Percentiles rank a stretch among this genome's conserved stretches.
phyloP scores from a whole-genome alignment of 1,284 basidiomycete genomes.

The Leccinum insigne region DNA sequence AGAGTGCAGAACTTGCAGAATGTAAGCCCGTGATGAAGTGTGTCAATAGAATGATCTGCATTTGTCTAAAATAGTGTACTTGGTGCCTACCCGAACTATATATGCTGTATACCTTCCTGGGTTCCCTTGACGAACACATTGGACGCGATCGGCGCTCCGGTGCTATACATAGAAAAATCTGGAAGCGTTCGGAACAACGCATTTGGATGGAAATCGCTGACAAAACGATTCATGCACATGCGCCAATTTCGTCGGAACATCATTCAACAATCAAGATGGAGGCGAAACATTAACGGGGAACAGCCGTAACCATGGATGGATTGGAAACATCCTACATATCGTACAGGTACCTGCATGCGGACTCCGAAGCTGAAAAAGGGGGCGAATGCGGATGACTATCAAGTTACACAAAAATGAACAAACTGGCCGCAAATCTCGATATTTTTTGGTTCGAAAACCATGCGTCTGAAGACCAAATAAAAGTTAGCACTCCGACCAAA shows the following conservation, averaged over 20 bases:
- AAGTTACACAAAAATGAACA: not conserved
- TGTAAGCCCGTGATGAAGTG: constrained; percentile 4
- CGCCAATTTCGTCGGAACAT: not conserved
- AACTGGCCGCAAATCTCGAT: not conserved
- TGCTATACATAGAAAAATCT: not conserved
- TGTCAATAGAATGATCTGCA: not conserved
- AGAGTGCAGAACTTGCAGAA: constrained; percentile 15
- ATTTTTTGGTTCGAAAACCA: not conserved
- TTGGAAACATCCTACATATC: not conserved
- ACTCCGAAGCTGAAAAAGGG: not conserved
- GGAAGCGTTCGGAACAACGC: not conserved
- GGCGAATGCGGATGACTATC: not conserved
- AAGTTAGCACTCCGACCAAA: not conserved
- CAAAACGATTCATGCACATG: not conserved
- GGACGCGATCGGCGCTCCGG: not conserved
- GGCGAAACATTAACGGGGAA: not conserved
- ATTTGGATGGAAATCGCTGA: not conserved
- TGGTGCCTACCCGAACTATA: not conserved
- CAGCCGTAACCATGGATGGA: not conserved
- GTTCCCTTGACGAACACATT: not conserved
- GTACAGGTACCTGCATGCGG: not conserved
- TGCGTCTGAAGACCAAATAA: not conserved
- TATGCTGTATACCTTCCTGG: not conserved
- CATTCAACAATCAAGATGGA: not conserved
- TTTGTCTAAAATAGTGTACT: not conserved